Percentiles rank a stretch among this genome's conserved stretches.
Evolutionary conservation across 805 yeast genomes (phyloP).

Genomic region (Wickerhamomyces queroliae): DNA sequence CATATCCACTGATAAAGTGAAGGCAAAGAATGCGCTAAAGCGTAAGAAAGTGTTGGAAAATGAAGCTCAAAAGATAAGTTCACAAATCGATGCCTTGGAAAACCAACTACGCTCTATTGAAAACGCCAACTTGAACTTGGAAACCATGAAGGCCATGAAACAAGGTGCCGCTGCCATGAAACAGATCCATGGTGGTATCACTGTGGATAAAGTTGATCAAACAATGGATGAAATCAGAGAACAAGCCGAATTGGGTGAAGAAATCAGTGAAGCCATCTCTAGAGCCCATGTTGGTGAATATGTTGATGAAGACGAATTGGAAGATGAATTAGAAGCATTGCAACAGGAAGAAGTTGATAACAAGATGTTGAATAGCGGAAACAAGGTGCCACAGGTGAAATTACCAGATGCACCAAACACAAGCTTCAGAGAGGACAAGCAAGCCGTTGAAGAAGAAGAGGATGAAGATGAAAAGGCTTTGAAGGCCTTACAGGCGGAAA

Average conservation of each 20-base stretch:
- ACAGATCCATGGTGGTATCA: conserved; percentile 88
- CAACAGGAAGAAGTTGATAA: conserved; percentile 76
- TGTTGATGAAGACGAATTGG: conserved; percentile 87
- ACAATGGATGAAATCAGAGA: conserved; percentile 98
- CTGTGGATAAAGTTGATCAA: conserved; percentile 93
- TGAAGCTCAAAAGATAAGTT: conserved; percentile 73
- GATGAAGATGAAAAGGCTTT: conserved; percentile 84
- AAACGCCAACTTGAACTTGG: conserved; percentile 91
- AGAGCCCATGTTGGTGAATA: conserved; percentile 82
- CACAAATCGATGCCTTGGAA: conserved; percentile 86
- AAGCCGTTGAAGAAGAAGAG: conserved; percentile 32
- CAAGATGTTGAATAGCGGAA: conserved; percentile 42
- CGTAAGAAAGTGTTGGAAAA: conserved; percentile 78
- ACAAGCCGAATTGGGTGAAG: conserved; percentile 92
- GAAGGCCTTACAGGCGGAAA: conserved; percentile 76
- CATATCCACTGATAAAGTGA: conserved; percentile 51
- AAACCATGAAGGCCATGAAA: conserved; percentile 98
- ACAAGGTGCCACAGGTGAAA: conserved; percentile 18
- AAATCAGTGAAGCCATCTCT: conserved; percentile 92
- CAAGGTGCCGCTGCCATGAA: conserved; percentile 97
- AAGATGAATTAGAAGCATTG: conserved; percentile 85
- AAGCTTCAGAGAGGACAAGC: conserved; percentile 20
- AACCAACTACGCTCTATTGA: conserved; percentile 88
- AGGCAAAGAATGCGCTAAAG: conserved; percentile 83
- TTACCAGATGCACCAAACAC: conserved; percentile 44